These are phyloP conservation scores for Zygosaccharomyces rouxii DNA, from an alignment of 805 yeast genomes.

Conservation along the genomic window DNA sequence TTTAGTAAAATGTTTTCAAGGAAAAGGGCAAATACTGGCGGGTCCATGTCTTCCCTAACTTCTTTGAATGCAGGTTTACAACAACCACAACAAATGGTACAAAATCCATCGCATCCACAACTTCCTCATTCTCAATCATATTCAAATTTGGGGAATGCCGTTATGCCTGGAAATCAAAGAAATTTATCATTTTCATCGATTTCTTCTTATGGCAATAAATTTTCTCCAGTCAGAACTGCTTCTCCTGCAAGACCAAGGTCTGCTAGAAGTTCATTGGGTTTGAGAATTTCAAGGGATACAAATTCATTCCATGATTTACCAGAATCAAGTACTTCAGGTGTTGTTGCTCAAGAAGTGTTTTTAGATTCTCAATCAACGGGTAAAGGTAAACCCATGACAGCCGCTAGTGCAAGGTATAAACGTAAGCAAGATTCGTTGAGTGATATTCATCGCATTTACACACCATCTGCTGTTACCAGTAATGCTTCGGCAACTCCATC, in stretches of 20 bases:
- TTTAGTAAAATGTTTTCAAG: conserved; percentile 34
- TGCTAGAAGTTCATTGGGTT: conserved; percentile 23
- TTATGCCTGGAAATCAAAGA: conserved; percentile 18
- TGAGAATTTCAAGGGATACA: conserved; percentile 29
- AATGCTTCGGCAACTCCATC: conserved; percentile 15
- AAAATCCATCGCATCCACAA: conserved; percentile 2
- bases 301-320: conserved; percentile 20
- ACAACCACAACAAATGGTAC: conserved; percentile 4
- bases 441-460: conserved; percentile 18
- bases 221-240: conserved; percentile 29
- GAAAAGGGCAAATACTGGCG: conserved; percentile 31
- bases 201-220: conserved; percentile 25
- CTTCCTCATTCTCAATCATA: conserved; percentile 3
- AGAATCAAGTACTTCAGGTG: conserved; percentile 8
- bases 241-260: conserved; percentile 34
- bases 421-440: conserved; percentile 34
- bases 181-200: conserved; percentile 24
- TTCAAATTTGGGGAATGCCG: conserved; percentile 5
- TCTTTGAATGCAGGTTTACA: conserved; percentile 17
- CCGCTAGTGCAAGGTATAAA: conserved; percentile 17
- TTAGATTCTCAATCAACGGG: conserved; percentile 23
- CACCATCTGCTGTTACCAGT: conserved; percentile 9
- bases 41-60: conserved; percentile 29
- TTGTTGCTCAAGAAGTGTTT: conserved; percentile 18
- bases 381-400: conserved; percentile 7